These are phyloP conservation scores for Diaporthe sp. DNA, from an alignment of 2,329 filamentous ascomycete genomes.

Conservation along the genomic window DNA sequence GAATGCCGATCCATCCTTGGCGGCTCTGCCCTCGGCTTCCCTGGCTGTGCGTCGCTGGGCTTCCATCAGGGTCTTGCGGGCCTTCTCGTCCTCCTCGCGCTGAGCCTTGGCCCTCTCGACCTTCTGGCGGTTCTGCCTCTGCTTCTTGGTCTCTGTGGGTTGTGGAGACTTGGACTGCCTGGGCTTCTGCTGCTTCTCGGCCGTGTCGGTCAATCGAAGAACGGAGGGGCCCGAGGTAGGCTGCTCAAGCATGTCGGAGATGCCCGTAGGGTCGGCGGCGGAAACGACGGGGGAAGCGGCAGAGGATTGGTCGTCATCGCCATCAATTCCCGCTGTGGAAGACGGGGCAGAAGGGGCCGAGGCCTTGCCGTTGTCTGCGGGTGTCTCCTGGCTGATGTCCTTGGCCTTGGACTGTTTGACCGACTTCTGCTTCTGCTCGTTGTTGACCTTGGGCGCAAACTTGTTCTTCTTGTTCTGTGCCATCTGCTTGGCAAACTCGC, in stretches of 20 bases:
- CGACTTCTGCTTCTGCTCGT: conserved; percentile 77
- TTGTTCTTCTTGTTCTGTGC: conserved; percentile 77
- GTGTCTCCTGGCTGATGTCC: conserved; percentile 58
- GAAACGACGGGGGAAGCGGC: conserved; percentile 74
- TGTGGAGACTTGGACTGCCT: conserved; percentile 75
- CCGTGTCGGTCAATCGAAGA: conserved; percentile 80
- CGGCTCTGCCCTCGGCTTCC: conserved; percentile 84
- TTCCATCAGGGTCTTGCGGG: conserved; percentile 83
- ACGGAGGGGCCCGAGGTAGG: conserved; percentile 77
- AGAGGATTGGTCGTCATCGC: conserved; percentile 84
- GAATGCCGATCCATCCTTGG: conserved; percentile 82
- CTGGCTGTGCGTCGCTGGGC: conserved; percentile 87
- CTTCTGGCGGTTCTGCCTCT: conserved; percentile 93
- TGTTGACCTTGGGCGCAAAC: conserved; percentile 65
- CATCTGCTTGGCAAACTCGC: conserved; percentile 83
- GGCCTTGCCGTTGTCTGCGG: conserved; percentile 60
- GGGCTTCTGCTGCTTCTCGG: conserved; percentile 67
- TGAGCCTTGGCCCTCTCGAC: conserved; percentile 82
- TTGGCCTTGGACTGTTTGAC: conserved; percentile 78
- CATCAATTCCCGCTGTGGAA: conserved; percentile 81
- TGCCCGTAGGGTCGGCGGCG: conserved; percentile 74
- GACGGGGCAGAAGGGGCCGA: conserved; percentile 76
- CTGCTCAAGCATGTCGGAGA: conserved; percentile 93
- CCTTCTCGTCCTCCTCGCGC: conserved; percentile 83
- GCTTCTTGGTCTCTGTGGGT: conserved; percentile 89